Conservation (phyloP, 148 eudicot genomes). For the Cornus kousa region DNA sequence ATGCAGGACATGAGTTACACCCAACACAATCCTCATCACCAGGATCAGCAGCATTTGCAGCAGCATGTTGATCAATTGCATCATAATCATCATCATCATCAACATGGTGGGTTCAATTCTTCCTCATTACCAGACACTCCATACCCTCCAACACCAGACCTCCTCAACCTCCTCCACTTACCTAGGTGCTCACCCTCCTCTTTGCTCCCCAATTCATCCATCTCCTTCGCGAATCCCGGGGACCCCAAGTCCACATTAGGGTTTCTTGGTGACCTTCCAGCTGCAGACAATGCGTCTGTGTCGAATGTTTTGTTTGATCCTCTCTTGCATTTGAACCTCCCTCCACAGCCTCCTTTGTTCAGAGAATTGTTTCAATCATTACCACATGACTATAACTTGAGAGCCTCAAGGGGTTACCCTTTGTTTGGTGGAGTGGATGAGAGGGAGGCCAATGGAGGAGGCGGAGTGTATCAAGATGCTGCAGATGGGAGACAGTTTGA, state of each 20-base stretch:
- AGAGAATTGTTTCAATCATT: constrained; percentile 61
- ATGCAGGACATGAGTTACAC: constrained; percentile 23
- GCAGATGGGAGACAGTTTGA: constrained; percentile 25
- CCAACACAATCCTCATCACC: background rate
- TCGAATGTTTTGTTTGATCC: constrained; percentile 42
- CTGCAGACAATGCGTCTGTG: background rate
- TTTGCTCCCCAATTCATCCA: constrained; percentile 35
- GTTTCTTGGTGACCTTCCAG: constrained; percentile 17
- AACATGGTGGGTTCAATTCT: background rate
- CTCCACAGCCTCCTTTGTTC: constrained; percentile 51
- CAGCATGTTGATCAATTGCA: constrained; percentile 17
- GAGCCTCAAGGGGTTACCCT: constrained; percentile 24
- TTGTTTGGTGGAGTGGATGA: constrained; percentile 57
- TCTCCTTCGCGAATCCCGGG: constrained; percentile 28
- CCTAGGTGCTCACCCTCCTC: constrained; percentile 37
- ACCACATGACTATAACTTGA: constrained; percentile 38
- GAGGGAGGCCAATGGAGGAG: constrained; percentile 36
- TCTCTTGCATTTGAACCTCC: constrained; percentile 62
- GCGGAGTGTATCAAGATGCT: constrained; percentile 33
- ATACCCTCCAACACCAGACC: constrained; percentile 41
- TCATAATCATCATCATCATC: background rate
- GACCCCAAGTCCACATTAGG: constrained; percentile 22
- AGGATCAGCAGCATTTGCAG: constrained; percentile 6
- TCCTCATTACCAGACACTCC: constrained; percentile 9
- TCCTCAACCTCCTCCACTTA: constrained; percentile 48